Conservation (phyloP, 2,329 filamentous ascomycete species). For the Microsporum ferrugineum region DNA sequence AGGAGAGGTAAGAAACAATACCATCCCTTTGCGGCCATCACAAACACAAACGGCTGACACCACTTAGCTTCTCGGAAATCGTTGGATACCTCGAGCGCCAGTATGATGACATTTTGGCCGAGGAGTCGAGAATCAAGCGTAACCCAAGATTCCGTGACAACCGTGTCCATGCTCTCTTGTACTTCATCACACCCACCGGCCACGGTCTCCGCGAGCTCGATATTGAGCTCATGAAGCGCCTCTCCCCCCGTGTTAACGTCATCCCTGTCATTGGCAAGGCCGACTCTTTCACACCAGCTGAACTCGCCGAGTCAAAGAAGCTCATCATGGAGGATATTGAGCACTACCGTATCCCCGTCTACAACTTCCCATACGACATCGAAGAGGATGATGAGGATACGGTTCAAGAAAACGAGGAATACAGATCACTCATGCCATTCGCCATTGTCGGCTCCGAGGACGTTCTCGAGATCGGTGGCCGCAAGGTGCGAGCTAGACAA, state of each 20-base stretch:
- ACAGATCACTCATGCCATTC: constrained; percentile 95
- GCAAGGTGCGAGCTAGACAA: constrained; percentile 84
- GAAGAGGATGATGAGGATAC: constrained; percentile 99
- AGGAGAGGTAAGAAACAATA: constrained; percentile 59
- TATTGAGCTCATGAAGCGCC: constrained; percentile 98
- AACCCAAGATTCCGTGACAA: constrained; percentile 99
- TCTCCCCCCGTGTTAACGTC: constrained; percentile 95
- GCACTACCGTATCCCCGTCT: constrained; percentile 98
- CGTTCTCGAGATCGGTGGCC: constrained; percentile 82
- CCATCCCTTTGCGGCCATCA: background rate
- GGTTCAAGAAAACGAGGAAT: constrained; percentile 96
- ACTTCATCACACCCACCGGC: constrained; percentile 98
- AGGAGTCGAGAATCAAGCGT: constrained; percentile 99
- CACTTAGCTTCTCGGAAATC: constrained; percentile 79
- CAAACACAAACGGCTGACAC: background rate
- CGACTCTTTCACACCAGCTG: constrained; percentile 88
- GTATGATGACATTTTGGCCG: constrained; percentile 97
- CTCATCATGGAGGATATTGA: constrained; percentile 99
- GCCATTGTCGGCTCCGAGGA: constrained; percentile 98
- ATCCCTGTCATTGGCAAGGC: constrained; percentile 98
- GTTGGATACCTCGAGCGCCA: constrained; percentile 97
- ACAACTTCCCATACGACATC: constrained; percentile 99
- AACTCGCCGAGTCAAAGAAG: constrained; percentile 98
- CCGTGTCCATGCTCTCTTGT: constrained; percentile 92
- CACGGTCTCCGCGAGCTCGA: constrained; percentile 97